phyloP scores from a whole-genome alignment of 140 eudicot species.

The Erigeron philadelphicus region DNA sequence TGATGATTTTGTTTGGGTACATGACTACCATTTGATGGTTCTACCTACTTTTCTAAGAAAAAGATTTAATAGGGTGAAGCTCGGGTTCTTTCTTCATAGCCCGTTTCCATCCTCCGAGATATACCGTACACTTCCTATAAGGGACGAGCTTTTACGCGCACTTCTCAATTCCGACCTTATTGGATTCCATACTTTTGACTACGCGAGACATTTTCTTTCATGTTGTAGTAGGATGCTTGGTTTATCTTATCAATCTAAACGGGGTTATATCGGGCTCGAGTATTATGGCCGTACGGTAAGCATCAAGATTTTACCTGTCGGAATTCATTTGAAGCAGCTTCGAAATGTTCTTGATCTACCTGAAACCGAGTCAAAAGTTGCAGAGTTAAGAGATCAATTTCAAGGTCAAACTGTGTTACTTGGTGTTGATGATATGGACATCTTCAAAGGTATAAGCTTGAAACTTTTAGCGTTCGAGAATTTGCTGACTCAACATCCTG shows the following conservation, averaged over 20 bases:
- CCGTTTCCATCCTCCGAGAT: constrained; percentile 89
- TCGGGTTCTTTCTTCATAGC: constrained; percentile 79
- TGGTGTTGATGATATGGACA: constrained; percentile 96
- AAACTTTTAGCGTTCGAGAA: constrained; percentile 82
- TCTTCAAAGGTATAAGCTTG: constrained; percentile 84
- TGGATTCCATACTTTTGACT: constrained; percentile 90
- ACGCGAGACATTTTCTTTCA: constrained; percentile 80
- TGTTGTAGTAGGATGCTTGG: constrained; percentile 97
- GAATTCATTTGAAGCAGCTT: constrained; percentile 79
- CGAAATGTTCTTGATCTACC: constrained; percentile 63
- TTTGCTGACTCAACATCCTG: constrained; percentile 73
- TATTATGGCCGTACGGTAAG: constrained; percentile 88
- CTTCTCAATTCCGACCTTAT: constrained; percentile 77
- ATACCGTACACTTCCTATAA: constrained; percentile 72
- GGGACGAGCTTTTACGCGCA: constrained; percentile 83
- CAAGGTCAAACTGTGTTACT: constrained; percentile 61
- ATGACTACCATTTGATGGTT: constrained; percentile 90
- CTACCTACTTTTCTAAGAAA: constrained; percentile 78
- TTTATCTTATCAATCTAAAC: constrained; percentile 77
- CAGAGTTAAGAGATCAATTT: constrained; percentile 54
- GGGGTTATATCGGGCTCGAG: constrained; percentile 89
- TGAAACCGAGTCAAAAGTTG: constrained; percentile 63
- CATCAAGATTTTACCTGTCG: constrained; percentile 84
- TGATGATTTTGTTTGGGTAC: constrained; percentile 93
- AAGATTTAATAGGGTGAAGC: constrained; percentile 78